A percentile compares a stretch with the other conserved stretches of the same genome.
Evolutionary conservation across 768 basidiomycete genomes (phyloP).

Genomic region (Termitomyces eurrhizus): DNA sequence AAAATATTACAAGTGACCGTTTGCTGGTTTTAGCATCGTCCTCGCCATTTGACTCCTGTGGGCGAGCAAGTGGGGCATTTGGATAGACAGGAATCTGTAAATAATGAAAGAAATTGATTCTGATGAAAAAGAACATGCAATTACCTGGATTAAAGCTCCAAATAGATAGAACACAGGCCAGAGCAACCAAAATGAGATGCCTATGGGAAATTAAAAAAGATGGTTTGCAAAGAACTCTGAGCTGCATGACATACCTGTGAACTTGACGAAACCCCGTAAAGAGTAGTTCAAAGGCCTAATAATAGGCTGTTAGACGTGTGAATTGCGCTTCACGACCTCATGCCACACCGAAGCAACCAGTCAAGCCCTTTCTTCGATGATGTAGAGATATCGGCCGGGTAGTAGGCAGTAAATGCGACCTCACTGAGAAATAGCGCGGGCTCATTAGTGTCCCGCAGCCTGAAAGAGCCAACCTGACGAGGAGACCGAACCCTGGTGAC

Average conservation of each 20-base stretch:
- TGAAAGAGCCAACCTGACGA: constrained; percentile 37
- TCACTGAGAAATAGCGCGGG: constrained; percentile 55
- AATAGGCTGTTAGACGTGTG: background rate
- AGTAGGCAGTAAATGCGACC: constrained; percentile 61
- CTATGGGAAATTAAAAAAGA: constrained; percentile 17
- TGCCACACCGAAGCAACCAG: constrained; percentile 57
- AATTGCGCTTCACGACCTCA: background rate
- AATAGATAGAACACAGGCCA: constrained; percentile 52
- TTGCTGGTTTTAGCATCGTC: constrained; percentile 19
- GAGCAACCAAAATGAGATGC: constrained; percentile 36
- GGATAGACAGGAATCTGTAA: constrained; percentile 53
- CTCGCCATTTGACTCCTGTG: constrained; percentile 20
- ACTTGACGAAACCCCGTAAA: constrained; percentile 44
- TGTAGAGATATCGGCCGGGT: constrained; percentile 46
- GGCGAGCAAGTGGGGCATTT: constrained; percentile 50
- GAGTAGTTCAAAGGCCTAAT: constrained; percentile 42
- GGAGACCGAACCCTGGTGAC: constrained; percentile 38
- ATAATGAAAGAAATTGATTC: background rate
- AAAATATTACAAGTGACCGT: constrained; percentile 83
- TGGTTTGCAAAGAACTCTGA: background rate
- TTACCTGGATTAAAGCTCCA: constrained; percentile 44
- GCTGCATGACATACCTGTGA: constrained; percentile 34
- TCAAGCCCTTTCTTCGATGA: constrained; percentile 36
- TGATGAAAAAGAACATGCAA: background rate
- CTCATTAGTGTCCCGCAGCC: constrained; percentile 27